phyloP scores from a whole-genome alignment of 2,329 filamentous ascomycete genomes.

The Periconia sp. region DNA sequence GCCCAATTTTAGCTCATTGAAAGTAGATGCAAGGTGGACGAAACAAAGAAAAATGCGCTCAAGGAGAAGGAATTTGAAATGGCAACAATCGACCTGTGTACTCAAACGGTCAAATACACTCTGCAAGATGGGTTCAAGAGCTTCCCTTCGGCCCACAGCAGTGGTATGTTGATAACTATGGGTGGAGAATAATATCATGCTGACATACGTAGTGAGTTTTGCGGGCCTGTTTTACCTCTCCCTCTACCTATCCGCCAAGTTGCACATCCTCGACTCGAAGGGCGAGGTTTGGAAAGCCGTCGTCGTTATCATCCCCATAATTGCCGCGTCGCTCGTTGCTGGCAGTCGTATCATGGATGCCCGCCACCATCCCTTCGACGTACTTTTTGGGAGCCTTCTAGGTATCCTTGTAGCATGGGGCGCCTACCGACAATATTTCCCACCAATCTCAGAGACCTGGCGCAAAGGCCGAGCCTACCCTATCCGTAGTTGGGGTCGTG shows the following conservation, averaged over 20 bases:
- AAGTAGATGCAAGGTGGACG: conserved; percentile 20
- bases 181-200: background rate
- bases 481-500: conserved; percentile 59
- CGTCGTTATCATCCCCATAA: conserved; percentile 55
- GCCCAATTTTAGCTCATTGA: conserved; percentile 6
- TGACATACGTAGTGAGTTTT: conserved; percentile 52
- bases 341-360: conserved; percentile 64
- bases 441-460: conserved; percentile 57
- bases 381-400: conserved; percentile 57
- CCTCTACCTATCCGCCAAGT: conserved; percentile 60
- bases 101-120: conserved; percentile 50
- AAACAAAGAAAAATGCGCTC: background rate
- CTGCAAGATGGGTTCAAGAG: conserved; percentile 62
- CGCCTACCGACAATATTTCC: conserved; percentile 63
- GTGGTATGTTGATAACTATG: conserved; percentile 44
- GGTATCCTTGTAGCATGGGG: conserved; percentile 56
- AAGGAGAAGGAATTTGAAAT: conserved; percentile 8
- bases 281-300: conserved; percentile 63
- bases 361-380: conserved; percentile 63
- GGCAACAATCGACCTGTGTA: conserved; percentile 50
- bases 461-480: conserved; percentile 61
- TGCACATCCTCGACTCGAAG: conserved; percentile 61
- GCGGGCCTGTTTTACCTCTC: conserved; percentile 62
- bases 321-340: conserved; percentile 58
- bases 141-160: conserved; percentile 61